Evolutionary conservation across 345 rosid genomes (phyloP).

Genomic region (Aegle marmelos): DNA sequence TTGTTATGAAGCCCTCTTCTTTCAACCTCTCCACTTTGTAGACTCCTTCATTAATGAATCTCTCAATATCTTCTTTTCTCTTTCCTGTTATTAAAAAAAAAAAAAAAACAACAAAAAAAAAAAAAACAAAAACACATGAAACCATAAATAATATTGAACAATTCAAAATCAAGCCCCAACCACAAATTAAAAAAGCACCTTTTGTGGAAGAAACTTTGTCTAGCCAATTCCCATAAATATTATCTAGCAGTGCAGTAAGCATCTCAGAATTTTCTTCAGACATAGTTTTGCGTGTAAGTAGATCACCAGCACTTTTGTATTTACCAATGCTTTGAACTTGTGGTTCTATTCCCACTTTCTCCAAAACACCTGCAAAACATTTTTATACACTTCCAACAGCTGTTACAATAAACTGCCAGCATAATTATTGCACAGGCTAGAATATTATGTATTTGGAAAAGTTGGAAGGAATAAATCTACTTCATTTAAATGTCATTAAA

Average conservation of each 20-base stretch:
- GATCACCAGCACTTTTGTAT: conserved; percentile 97
- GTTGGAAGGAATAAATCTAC: not conserved
- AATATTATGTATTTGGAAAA: not conserved
- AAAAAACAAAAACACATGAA: too few relatives aligned
- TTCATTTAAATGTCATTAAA: not conserved
- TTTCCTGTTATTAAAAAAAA: too few relatives aligned
- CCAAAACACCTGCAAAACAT: conserved; percentile 66
- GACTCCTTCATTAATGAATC: conserved; percentile 83
- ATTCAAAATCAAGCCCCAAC: conserved; percentile 16
- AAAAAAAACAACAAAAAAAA: too few relatives aligned
- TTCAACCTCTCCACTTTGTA: conserved; percentile 80
- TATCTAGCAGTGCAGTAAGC: conserved; percentile 86
- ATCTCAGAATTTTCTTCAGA: conserved; percentile 94
- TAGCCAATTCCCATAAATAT: conserved; percentile 90
- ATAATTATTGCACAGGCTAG: not conserved
- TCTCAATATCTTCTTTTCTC: conserved; percentile 72
- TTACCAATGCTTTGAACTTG: conserved; percentile 92
- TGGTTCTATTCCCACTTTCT: conserved; percentile 86
- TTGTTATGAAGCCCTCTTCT: conserved; percentile 84
- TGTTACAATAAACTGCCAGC: conserved; percentile 4
- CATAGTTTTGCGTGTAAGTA: conserved; percentile 71
- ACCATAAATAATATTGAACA: conserved; percentile 23
- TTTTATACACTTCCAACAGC: not conserved
- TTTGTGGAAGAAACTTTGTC: conserved; percentile 70
- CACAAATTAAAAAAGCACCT: conserved; percentile 48